These are phyloP conservation scores for Saprolegnia parasitica DNA, from an alignment of 352 stramenopile species.

Conservation along the genomic window DNA sequence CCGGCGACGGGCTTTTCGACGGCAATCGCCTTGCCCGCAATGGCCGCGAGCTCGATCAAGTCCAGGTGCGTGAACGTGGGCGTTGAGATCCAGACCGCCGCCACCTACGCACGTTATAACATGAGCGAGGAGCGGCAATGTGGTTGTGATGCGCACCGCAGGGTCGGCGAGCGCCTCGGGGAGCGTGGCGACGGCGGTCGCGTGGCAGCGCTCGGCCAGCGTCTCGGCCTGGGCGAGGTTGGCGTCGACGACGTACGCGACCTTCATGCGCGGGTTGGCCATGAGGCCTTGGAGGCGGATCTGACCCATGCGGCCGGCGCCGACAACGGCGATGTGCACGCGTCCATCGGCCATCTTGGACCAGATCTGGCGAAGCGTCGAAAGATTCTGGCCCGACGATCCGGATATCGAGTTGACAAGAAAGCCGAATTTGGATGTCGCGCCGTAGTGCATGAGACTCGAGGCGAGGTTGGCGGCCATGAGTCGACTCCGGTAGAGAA, in stretches of 20 bases:
- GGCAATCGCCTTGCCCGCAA: conserved; percentile 43
- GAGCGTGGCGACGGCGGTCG: conserved; percentile 11
- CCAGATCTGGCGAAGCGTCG: conserved; percentile 7
- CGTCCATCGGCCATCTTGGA: neutral
- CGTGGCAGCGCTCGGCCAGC: conserved; percentile 22
- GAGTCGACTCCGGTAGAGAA: neutral
- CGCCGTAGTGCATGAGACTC: conserved; percentile 7
- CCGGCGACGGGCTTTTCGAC: conserved; percentile 72
- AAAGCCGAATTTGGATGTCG: neutral
- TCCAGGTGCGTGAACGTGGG: conserved; percentile 64
- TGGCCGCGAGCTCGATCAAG: conserved; percentile 37
- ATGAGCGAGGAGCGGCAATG: neutral
- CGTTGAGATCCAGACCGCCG: conserved; percentile 72
- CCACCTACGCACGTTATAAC: conserved; percentile 25
- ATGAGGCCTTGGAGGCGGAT: conserved; percentile 63
- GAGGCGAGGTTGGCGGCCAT: conserved; percentile 1
- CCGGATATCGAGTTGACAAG: neutral
- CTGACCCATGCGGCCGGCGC: conserved; percentile 67
- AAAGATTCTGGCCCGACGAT: neutral
- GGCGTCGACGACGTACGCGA: conserved; percentile 63
- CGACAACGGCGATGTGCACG: conserved; percentile 50
- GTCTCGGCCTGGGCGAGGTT: conserved; percentile 22
- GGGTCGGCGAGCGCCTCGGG: conserved; percentile 19
- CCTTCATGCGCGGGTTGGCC: conserved; percentile 43
- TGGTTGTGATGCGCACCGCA: neutral